These are phyloP conservation scores for Tulasnella sp. DNA, from an alignment of 768 basidiomycete genomes.

Conservation along the genomic window DNA sequence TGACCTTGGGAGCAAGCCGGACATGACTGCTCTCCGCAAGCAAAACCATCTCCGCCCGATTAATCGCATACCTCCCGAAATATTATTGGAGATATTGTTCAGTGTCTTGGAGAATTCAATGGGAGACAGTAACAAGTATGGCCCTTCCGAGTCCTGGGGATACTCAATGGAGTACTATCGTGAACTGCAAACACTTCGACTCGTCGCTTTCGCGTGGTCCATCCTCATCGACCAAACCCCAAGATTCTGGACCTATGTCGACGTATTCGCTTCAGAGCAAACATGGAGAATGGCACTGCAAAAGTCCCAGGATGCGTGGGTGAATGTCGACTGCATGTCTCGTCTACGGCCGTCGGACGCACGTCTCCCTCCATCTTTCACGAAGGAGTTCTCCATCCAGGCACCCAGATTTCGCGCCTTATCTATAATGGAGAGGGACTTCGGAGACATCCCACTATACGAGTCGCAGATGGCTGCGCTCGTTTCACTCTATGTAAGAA, in stretches of 20 bases:
- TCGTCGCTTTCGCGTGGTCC: not conserved
- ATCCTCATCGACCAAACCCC: not conserved
- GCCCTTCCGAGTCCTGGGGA: not conserved
- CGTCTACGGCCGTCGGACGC: not conserved
- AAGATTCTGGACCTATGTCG: not conserved
- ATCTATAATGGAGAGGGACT: not conserved
- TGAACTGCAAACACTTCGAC: not conserved
- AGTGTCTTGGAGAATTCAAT: not conserved
- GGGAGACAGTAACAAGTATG: not conserved
- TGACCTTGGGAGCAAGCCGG: not conserved
- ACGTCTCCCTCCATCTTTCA: not conserved
- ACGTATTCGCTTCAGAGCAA: not conserved
- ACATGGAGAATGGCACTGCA: not conserved
- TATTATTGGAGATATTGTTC: not conserved
- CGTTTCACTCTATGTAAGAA: not conserved
- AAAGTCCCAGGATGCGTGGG: not conserved
- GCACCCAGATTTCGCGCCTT: not conserved
- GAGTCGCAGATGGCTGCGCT: not conserved
- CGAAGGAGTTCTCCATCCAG: not conserved
- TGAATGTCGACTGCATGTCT: not conserved
- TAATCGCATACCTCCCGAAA: not conserved
- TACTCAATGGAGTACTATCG: not conserved
- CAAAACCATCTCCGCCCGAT: not conserved
- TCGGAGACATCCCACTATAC: not conserved
- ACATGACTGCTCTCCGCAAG: not conserved